Evolutionary conservation across 2,329 filamentous ascomycete genomes (phyloP), one percentile per base, ranked within the genome.

Genomic region (Pseudogymnoascus sp.): DNA sequence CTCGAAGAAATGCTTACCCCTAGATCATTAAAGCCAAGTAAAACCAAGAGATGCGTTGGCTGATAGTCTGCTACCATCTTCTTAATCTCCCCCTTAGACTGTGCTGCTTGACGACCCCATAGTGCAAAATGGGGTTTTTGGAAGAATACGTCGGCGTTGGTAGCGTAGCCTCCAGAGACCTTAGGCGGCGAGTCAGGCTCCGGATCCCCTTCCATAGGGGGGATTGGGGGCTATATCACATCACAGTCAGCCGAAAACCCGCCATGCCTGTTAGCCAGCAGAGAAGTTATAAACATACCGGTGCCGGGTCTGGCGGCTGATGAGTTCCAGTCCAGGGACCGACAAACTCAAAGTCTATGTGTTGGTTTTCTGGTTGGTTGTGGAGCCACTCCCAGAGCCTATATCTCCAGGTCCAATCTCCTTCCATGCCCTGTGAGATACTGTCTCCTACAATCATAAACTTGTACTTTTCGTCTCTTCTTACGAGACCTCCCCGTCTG

Each of bases 321-420:
- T 2, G 21, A 21, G 21, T 21, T 21, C 21, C 21, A 2, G 21
- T 21, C 21, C 21, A 21, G 21, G 73, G 74, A 9, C 75, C 75
- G 10, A 72, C 71, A 58, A 75, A 74, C 10, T 66, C 58, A 9
- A 71, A 65, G 41, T 63, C 31, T 33, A 71, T n/a, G n/a, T n/a
- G n/a, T n/a, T n/a, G n/a, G n/a, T n/a, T n/a, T n/a, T n/a, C n/a
- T n/a, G n/a, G n/a, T n/a, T n/a, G n/a, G 11, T 58, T 39, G 1
- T 63, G 63, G 59, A 77, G 69, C 75, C 75, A 78, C 57, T 77
- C 61, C 70, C 72, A 76, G 10, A 78, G 64, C 4, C 75, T 70
- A 59, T 74, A 78, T 7, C 76, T 70, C 76, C 76, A 78, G 8
- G 75, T 78, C 59, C 69, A 75, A 63, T 77, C 75, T 31, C 73